Percentiles rank a stretch among this genome's conserved stretches.
These are phyloP conservation scores for Fusarium bulbicola DNA, from an alignment of 2,329 filamentous ascomycete genomes.

Conservation along the genomic window DNA sequence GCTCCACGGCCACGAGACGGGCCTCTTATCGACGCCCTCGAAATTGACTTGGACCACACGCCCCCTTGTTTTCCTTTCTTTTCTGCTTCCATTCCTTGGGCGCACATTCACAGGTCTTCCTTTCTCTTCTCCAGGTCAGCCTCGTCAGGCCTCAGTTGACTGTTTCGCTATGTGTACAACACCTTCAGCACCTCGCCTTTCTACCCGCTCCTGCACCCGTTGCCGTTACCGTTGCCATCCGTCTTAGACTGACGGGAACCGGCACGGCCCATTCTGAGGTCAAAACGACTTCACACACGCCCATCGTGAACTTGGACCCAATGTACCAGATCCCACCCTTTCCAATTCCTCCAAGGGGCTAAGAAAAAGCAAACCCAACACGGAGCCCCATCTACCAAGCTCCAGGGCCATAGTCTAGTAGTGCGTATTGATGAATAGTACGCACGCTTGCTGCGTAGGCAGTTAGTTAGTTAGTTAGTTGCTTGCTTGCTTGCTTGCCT, in stretches of 20 bases:
- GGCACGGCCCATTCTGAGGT: conserved; percentile 38
- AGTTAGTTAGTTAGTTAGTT: neutral
- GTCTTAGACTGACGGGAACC: conserved; percentile 30
- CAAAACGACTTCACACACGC: conserved; percentile 30
- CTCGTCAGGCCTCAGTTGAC: conserved; percentile 21
- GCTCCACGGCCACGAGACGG: conserved; percentile 28
- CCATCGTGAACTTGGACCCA: conserved; percentile 35
- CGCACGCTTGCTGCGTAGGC: conserved; percentile 30
- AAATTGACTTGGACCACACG: conserved; percentile 4
- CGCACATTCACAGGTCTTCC: conserved; percentile 8
- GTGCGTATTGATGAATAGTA: conserved; percentile 12
- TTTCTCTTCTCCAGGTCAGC: conserved; percentile 7
- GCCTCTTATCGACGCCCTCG: conserved; percentile 20
- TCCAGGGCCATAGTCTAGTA: conserved; percentile 24
- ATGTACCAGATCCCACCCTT: conserved; percentile 42
- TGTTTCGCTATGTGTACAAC: neutral
- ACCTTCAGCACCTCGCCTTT: conserved; percentile 30
- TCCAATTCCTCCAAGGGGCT: conserved; percentile 29
- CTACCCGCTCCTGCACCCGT: conserved; percentile 36
- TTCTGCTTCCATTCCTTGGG: neutral
- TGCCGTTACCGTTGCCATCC: conserved; percentile 7
- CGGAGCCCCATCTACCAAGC: conserved; percentile 34
- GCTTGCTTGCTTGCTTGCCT: conserved; percentile 23
- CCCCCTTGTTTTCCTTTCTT: conserved; percentile 9
- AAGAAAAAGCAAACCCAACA: conserved; percentile 40